Evolutionary conservation across 176 grass and related monocot genomes (phyloP), one percentile per base, ranked within the genome.

Genomic region (Bromus sterilis): DNA sequence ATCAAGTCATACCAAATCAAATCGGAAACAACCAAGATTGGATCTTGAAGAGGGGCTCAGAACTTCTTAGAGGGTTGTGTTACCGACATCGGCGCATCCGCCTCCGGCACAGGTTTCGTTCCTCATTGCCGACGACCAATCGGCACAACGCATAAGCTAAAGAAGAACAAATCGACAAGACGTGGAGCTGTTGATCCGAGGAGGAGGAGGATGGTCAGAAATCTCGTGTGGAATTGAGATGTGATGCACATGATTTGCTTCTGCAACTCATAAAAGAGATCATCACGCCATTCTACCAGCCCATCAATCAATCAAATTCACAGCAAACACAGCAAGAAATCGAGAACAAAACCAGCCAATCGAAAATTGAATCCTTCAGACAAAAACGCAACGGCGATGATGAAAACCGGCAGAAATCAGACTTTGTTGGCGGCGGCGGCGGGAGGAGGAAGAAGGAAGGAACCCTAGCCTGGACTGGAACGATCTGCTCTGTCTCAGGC

Each of bases 41-140:
- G 24, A 78, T 42, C 7, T n/a, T n/a, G 1, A 33, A 34, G 11
- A 0, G 9, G 15, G 7, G 89, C 93, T 94, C 93, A 89, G 93
- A 94, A 94, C 93, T 94, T 94, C 93, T 94, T 94, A 94, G 93
- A 94, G 93, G 93, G 78, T 87, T 89, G 87, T 94, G 93, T 7
- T 56, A 66, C 93, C 93, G 81, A 85, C 93, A 94, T 36, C 73
- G 87, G 56, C 58, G 67, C 67, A 89, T 83, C 81, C 56, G 73
- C 74, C 93, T 92, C 49, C 44, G 87, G 89, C 81, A 92, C 87
- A 89, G 13, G 40, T 74, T 51, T 84, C 42, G 74, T 65, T 94
- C 93, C 82, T 94, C 93, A 92, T 87, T 9, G 93, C 89, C 66
- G 34, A 25, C 80, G 13, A 25, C 4, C 29, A 33, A 59, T 26